Base-by-base conservation (phyloP, 495 filamentous ascomycete genomes). In the Hypoxylon crocopeplum region DNA sequence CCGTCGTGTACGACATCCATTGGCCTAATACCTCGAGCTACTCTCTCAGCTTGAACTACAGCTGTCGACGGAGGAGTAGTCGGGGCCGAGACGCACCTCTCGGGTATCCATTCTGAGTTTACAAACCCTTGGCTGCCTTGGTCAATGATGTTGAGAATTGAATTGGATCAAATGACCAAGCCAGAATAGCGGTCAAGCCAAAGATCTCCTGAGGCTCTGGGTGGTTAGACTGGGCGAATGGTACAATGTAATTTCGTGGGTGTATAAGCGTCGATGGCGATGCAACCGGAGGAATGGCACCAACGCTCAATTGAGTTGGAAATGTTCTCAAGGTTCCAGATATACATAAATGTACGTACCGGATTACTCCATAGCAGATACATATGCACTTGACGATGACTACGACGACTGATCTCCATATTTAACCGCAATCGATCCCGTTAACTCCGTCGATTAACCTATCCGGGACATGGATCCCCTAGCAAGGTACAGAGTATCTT, bases 381-480 rank as follows among this genome's bases (percentile, higher is more conserved):
- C n/a, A n/a, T n/a, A n/a, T n/a, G n/a, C n/a, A 27, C 24, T 27
- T 27, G 24, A 27, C 3, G 42, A 32, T 27, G 42, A 46, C n/a
- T 32, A 30, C 13, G 17, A 7, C 16, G 12, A 32, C 1, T 19
- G 7, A 22, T 49, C 55, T 38, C 61, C 55, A 64, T 56, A 64
- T 51, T 64, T 64, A 64, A 59, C 61, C 61, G 61, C 38, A 55
- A 36, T 40, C 34, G 55, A 56, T 64, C 60, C 60, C 60, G 48
- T 55, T 48, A 49, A 47, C 13, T 62, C 59, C 47, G 46, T 34
- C 24, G 24, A 27, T 27, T 27, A 8, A 27, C 24, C 24, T n/a
- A n/a, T n/a, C n/a, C n/a, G n/a, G n/a, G n/a, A n/a, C n/a, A n/a
- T n/a, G n/a, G n/a, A n/a, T n/a, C n/a, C n/a, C n/a, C n/a, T n/a